phyloP scores from a whole-genome alignment of 2,329 filamentous ascomycete genomes.

The Fusarium ramigenum region DNA sequence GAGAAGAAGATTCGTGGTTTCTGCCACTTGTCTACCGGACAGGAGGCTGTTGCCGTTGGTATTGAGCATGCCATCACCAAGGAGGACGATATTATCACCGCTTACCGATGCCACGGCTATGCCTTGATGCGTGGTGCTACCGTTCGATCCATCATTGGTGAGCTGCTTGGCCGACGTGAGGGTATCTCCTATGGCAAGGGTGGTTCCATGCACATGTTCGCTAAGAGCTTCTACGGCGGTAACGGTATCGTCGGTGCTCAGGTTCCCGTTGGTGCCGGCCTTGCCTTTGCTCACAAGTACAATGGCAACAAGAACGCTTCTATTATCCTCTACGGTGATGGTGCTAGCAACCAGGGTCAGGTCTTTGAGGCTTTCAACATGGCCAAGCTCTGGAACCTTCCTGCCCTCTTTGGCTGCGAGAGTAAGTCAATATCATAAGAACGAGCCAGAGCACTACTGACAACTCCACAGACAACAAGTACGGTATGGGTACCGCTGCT shows the following conservation, averaged over 20 bases:
- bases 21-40: constrained; percentile 97
- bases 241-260: constrained; percentile 99
- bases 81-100: constrained; percentile 93
- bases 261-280: constrained; percentile 94
- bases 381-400: constrained; percentile 98
- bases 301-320: constrained; percentile 84
- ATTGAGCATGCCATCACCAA: constrained; percentile 96
- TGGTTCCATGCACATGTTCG: constrained; percentile 99
- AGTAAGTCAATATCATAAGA: constrained; percentile 69
- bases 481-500: constrained; percentile 98
- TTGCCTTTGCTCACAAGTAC: constrained; percentile 98
- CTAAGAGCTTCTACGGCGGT: constrained; percentile 96
- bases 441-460: constrained; percentile 12
- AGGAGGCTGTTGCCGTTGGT: constrained; percentile 96
- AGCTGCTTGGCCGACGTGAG: constrained; percentile 92
- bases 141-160: constrained; percentile 93
- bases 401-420: constrained; percentile 96
- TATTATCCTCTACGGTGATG: constrained; percentile 94
- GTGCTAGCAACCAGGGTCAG: constrained; percentile 98
- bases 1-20: constrained; percentile 99
- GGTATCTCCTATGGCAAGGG: constrained; percentile 99
- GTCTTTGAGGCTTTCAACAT: constrained; percentile 99
- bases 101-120: constrained; percentile 99
- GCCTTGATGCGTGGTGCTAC: constrained; percentile 94
- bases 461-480: constrained; percentile 89